Evolutionary conservation across 2,329 filamentous ascomycete species (phyloP), one percentile per base, ranked within the genome.

Genomic region (Neospermospora avenae): DNA sequence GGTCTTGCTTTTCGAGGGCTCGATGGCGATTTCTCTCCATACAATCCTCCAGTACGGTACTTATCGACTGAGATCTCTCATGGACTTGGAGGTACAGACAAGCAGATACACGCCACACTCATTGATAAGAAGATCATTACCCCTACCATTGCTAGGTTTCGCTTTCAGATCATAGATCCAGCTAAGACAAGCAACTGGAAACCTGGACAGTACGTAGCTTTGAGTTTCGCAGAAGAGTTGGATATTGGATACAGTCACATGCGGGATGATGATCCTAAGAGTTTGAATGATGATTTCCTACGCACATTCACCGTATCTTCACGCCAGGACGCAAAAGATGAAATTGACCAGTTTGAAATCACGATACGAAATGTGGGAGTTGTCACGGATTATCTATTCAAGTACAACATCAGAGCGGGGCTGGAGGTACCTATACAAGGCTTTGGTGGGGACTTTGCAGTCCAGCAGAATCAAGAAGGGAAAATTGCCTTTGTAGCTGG

Each of bases 301-400:
- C 80, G 91, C 28, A 96, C 91, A 0, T 96, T 96, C 69, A 96
- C 91, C 1, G 81, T 96, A 0, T 90, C 88, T 1, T 90, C 82
- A 2, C 74, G 62, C 2, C 64, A 67, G 49, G 62, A 67, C 58
- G 39, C 54, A 4, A 44, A 49, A 11, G 53, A 61, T 20, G 64
- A 55, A 6, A 61, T 61, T 55, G 72, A 64, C 68, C 44, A 64
- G 67, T 81, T 95, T 58, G 86, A 93, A 67, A 87, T 96, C 63
- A 93, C 89, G 4, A 83, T 86, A 1, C 77, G 89, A 16, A 84
- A 80, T 56, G 83, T 91, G 46, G 91, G 91, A 0, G 79, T 81
- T 0, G 89, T 85, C 4, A 96, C 91, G 0, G 72, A 73, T 0
- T 81, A 87, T 61, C 75, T 96, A 4, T 88, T 85, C 73, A 76